Percentiles rank a stretch among this genome's conserved stretches.
Evolutionary conservation across 208 protist species (phyloP).

Genomic region (Perkinsela sp.): DNA sequence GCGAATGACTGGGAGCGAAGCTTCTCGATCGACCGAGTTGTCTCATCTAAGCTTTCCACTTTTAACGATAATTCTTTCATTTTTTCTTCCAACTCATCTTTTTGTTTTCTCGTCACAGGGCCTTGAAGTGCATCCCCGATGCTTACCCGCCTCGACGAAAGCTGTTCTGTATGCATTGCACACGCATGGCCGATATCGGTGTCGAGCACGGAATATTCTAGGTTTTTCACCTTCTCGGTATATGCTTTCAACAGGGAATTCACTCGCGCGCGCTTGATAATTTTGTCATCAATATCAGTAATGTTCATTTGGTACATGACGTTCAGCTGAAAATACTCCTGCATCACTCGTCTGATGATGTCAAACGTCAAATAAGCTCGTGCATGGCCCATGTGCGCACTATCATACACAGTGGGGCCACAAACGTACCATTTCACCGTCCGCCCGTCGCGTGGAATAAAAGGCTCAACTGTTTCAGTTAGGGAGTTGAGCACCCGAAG

Average conservation of each 20-base stretch:
- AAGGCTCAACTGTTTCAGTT: conserved; percentile 31
- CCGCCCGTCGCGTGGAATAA: conserved; percentile 21
- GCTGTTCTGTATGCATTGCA: conserved; percentile 7
- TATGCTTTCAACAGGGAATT: conserved; percentile 53
- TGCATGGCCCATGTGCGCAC: conserved; percentile 88
- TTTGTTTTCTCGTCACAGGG: conserved; percentile 12
- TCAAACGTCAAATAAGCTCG: conserved; percentile 90
- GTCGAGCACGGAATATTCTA: conserved; percentile 9
- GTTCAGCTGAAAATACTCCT: conserved; percentile 78
- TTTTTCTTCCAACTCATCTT: conserved; percentile 37
- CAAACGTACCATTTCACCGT: conserved; percentile 80
- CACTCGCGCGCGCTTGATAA: conserved; percentile 71
- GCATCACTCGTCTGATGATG: conserved; percentile 80
- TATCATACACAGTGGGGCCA: conserved; percentile 87
- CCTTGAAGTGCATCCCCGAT: conserved; percentile 13
- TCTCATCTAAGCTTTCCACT: conserved; percentile 18
- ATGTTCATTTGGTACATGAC: conserved; percentile 85
- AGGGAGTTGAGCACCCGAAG: conserved; percentile 46
- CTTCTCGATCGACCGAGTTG: conserved; percentile 16
- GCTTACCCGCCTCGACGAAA: conserved; percentile 10
- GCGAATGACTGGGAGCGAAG: conserved; percentile 4
- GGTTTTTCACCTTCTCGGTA: conserved; percentile 8
- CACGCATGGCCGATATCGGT: conserved; percentile 18
- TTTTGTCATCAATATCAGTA: conserved; percentile 98
- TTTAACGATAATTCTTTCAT: conserved; percentile 32